These are phyloP conservation scores for Penicillium verhagenii DNA, from an alignment of 495 filamentous ascomycete genomes.

Conservation along the genomic window DNA sequence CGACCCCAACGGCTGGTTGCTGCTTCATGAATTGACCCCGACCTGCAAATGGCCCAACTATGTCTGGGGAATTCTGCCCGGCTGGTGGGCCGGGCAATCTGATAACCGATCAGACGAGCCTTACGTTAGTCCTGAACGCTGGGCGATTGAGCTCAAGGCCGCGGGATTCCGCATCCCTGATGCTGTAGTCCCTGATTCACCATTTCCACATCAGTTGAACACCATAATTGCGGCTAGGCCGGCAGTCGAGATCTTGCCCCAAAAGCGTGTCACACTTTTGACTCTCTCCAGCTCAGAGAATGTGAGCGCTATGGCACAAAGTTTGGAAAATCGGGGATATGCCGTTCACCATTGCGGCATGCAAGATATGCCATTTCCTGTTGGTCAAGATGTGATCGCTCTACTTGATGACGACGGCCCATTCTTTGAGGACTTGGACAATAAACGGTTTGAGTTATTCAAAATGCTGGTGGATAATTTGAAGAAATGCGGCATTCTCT, in stretches of 20 bases:
- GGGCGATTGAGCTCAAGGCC: conserved; percentile 27
- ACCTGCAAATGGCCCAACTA: conserved; percentile 6
- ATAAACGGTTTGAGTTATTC: conserved; percentile 18
- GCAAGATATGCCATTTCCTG: conserved; percentile 14
- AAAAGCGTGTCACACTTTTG: neutral
- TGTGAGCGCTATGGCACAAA: neutral
- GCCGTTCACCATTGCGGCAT: conserved; percentile 20
- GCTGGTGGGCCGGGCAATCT: conserved; percentile 40
- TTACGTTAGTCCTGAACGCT: conserved; percentile 25
- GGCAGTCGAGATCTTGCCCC: neutral
- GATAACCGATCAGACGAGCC: conserved; percentile 28
- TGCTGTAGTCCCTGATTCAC: conserved; percentile 27
- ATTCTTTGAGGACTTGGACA: conserved; percentile 33
- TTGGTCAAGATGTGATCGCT: conserved; percentile 33
- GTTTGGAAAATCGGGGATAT: neutral
- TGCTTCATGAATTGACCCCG: conserved; percentile 24
- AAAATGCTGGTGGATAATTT: neutral
- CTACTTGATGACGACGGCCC: conserved; percentile 31
- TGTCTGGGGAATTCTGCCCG: conserved; percentile 23
- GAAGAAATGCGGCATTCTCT: neutral
- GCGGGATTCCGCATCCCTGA: conserved; percentile 35
- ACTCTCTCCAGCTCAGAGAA: neutral
- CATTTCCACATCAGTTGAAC: conserved; percentile 30
- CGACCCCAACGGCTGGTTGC: conserved; percentile 18
- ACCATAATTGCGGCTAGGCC: conserved; percentile 30